phyloP scores from a whole-genome alignment of 164 flowering plant genomes.

The Stephania japonica region DNA sequence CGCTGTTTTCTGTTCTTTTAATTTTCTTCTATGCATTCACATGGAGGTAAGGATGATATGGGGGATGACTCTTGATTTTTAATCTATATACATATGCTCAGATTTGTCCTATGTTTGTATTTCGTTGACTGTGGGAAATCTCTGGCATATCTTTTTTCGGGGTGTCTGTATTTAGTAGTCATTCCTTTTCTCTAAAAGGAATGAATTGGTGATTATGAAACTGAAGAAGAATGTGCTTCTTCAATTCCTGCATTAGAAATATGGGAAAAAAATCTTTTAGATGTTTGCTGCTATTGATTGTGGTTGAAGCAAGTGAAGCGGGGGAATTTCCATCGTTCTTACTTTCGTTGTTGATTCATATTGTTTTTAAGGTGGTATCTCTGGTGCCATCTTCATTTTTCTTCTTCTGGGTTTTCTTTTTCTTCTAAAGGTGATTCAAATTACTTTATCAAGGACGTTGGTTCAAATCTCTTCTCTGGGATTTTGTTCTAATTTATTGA shows the following conservation, averaged over 20 bases:
- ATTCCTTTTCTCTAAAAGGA: constrained; percentile 6
- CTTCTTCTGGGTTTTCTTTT: no score
- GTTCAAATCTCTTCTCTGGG: no score
- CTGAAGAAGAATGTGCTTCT: not conserved
- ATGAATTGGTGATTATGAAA: constrained; percentile 5
- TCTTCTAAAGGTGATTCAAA: not conserved
- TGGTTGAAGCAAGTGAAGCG: not conserved
- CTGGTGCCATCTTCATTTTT: no score
- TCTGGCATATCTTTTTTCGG: constrained; percentile 12
- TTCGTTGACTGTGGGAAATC: constrained; percentile 19
- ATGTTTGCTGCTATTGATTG: not conserved
- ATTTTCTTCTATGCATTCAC: constrained; percentile 3
- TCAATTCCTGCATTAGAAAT: not conserved
- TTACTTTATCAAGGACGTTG: no score
- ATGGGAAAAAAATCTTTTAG: not conserved
- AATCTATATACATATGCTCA: constrained; percentile 9
- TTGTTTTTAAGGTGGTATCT: no score
- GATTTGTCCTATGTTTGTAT: constrained; percentile 12
- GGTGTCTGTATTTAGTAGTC: constrained; percentile 10
- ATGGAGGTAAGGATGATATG: constrained; percentile 12
- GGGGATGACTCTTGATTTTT: constrained; percentile 11
- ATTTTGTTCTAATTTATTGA: no score
- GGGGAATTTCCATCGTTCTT: not conserved
- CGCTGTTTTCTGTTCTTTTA: not conserved
- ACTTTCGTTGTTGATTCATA: not conserved